phyloP scores from a whole-genome alignment of 805 yeast species.

The Kluyveromyces lactis region DNA sequence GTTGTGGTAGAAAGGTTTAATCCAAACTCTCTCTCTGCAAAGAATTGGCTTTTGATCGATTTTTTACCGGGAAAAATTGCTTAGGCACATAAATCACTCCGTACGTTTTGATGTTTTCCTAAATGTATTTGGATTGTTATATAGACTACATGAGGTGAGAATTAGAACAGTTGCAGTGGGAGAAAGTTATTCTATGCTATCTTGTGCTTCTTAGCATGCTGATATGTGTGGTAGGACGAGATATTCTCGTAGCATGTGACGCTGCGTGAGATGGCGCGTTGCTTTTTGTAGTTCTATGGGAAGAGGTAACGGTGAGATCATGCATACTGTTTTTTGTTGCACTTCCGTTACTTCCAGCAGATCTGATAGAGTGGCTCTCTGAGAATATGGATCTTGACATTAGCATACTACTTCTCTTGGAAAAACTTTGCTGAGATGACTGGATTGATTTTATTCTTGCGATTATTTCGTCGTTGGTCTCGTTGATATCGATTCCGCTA shows the following conservation, averaged over 20 bases:
- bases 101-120: too few species aligned
- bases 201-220: conserved; percentile 3
- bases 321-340: conserved; percentile 3
- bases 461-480: conserved; percentile 11
- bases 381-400: conserved; percentile 5
- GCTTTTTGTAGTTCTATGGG: conserved; percentile 1
- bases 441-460: conserved; percentile 5
- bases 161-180: too few species aligned
- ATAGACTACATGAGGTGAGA: too few species aligned
- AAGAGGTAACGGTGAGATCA: conserved; percentile 1
- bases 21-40: too few species aligned
- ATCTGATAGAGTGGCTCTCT: conserved; percentile 6
- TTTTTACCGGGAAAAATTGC: too few species aligned
- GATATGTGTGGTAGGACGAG: not conserved
- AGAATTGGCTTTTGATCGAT: too few species aligned
- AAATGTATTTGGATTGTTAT: too few species aligned
- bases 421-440: conserved; percentile 5
- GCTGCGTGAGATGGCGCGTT: not conserved
- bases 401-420: conserved; percentile 2
- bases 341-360: conserved; percentile 5
- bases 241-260: not conserved
- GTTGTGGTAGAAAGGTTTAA: too few species aligned
- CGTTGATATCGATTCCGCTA: conserved; percentile 23
- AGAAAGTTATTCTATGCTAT: too few species aligned
- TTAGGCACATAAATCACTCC: too few species aligned